Evolutionary conservation across 2,329 filamentous ascomycete genomes (phyloP), one percentile per base, ranked within the genome.

Genomic region (Hypoxylon sp.): DNA sequence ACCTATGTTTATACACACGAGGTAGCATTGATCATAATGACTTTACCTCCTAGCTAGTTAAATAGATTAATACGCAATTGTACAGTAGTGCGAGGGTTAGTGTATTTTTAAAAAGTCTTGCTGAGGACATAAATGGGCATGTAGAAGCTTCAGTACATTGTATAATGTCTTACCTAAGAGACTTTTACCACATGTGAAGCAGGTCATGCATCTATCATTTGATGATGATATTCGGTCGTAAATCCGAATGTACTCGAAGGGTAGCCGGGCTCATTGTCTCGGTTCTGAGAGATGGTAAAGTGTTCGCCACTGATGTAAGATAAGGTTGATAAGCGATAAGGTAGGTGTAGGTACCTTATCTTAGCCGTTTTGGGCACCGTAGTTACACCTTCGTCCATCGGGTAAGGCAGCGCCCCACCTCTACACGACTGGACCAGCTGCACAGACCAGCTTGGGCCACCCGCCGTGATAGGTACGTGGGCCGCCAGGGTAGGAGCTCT

Each of bases 291-390:
- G 33, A 14, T 13, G 10, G 33, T 13, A 37, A 37, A 33, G 6
- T 10, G 33, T 37, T 37, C 33, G 48, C 48, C 48, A 50, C 27
- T n/a, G 27, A 50, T 50, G 48, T 13, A 50, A 50, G 27, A 31
- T 31, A 31, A 2, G 8, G n/a, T 10, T 25, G 7, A 27, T 27
- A 27, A 5, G 25, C 25, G 25, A 27, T 27, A 5, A 3, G 25
- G 25, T 27, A 27, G 25, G 25, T 25, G 25, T 25, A 6, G 17
- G n/a, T 20, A 44, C 40, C 40, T 17, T 48, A 35, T 44, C 46
- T 35, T 42, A 14, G 11, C 33, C 10, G 1, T 13, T 37, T 37
- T 25, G 46, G 40, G 54, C 17, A 44, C 22, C 8, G 11, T 48
- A 27, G 25, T 27, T 5, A 27, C 25, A 48, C n/a, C 40, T 6